phyloP scores from a whole-genome alignment of 805 yeast genomes.

The Torulaspora gathmanii region DNA sequence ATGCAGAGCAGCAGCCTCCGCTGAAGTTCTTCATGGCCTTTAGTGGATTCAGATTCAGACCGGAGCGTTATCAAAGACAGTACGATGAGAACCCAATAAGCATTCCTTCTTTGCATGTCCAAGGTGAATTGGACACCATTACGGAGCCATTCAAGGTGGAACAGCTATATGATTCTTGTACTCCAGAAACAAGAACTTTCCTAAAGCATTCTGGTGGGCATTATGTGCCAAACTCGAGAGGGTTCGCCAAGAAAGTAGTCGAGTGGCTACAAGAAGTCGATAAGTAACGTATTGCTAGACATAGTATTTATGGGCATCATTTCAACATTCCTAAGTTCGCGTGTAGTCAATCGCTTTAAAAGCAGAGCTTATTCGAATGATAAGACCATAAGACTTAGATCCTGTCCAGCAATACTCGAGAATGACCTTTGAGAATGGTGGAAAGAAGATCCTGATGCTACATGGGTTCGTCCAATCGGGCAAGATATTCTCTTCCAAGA shows the following conservation, averaged over 20 bases:
- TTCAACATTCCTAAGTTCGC: background rate
- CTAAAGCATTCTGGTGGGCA: slow-evolving; percentile 94
- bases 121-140: slow-evolving; percentile 87
- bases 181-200: slow-evolving; percentile 40
- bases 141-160: slow-evolving; percentile 68
- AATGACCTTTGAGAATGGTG: background rate
- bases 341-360: background rate
- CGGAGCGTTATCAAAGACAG: slow-evolving; percentile 30
- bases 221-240: slow-evolving; percentile 81
- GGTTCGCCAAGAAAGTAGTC: slow-evolving; percentile 34
- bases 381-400: background rate
- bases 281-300: background rate
- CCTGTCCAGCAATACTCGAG: background rate
- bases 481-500: slow-evolving; percentile 69
- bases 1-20: slow-evolving; percentile 40
- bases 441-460: slow-evolving; percentile 62
- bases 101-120: slow-evolving; percentile 62
- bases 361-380: background rate
- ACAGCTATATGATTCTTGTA: slow-evolving; percentile 50
- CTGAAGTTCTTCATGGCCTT: slow-evolving; percentile 70
- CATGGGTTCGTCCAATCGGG: slow-evolving; percentile 92
- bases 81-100: slow-evolving; percentile 29
- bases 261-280: slow-evolving; percentile 33
- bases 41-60: slow-evolving; percentile 52
- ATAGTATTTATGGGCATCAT: no score